Conservation (phyloP, 1,284 basidiomycete species). For the Clitocybe nebularis region DNA sequence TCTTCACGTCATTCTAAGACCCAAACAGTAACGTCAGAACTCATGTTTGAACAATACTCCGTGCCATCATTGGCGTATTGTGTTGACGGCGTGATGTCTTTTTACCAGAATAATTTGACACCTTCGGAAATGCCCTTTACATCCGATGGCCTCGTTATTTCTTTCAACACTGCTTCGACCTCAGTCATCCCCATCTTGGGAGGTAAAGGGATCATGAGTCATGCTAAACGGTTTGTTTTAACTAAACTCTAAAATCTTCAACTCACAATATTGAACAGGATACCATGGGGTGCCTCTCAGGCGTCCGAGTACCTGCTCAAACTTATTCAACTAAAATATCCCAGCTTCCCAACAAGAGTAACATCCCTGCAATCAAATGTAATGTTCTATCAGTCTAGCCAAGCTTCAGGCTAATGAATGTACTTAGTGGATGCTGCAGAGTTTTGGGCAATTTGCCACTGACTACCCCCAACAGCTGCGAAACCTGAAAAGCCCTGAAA, state of each 20-base stretch:
- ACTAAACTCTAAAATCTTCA: neutral
- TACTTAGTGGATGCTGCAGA: constrained; percentile 87
- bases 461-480: constrained; percentile 76
- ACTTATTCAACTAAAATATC: constrained; percentile 93
- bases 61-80: constrained; percentile 88
- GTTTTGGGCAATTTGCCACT: constrained; percentile 80
- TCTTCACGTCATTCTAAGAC: constrained; percentile 11
- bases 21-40: constrained; percentile 84
- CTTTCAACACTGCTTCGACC: constrained; percentile 83
- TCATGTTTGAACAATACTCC: constrained; percentile 93
- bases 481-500: constrained; percentile 57
- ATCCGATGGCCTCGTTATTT: constrained; percentile 77
- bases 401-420: neutral
- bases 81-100: constrained; percentile 91
- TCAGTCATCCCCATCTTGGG: constrained; percentile 82
- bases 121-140: constrained; percentile 35
- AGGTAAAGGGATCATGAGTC: constrained; percentile 77
- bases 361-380: constrained; percentile 55
- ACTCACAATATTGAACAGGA: constrained; percentile 40
- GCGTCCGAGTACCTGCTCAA: constrained; percentile 90
- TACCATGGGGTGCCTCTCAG: constrained; percentile 92
- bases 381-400: constrained; percentile 18
- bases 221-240: constrained; percentile 71
- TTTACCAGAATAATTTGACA: constrained; percentile 67
- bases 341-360: constrained; percentile 74